Base-by-base conservation (phyloP, 1,139 yeast species). In the Diutina siamensis region DNA sequence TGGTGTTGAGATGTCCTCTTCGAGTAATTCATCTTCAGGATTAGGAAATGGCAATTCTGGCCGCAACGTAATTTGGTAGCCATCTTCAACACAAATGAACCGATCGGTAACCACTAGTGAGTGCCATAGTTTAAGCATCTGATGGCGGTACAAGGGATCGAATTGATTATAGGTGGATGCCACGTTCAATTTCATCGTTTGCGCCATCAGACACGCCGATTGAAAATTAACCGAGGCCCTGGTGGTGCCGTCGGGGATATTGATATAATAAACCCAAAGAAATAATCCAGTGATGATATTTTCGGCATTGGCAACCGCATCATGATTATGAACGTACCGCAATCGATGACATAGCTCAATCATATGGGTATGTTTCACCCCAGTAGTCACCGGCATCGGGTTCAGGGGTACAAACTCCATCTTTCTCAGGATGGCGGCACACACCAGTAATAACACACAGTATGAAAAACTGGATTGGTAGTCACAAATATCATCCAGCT, bases 131-230 rank as follows among this genome's bases (percentile, higher is more conserved):
- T 67, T 67, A 20, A 64, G 51, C 49, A 65, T 55, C 25, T 65
- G 52, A 48, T 67, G 72, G 7, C 57, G 57, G 47, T 65, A 70
- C 9, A 69, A 67, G 2, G 62, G 50, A 2, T 64, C 52, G 44
- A 57, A 60, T 15, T 51, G 46, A 3, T 44, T 44, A 50, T 64
- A 67, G 3, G 64, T 59, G 20, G 57, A 48, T 12, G 61, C 57
- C 44, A 60, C 62, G 48, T 68, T 71, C 34, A 67, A 52, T 4
- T 66, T 66, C 40, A 67, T 52, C 4, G 67, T 53, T 47, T 68
- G 72, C 10, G 71, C 70, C 42, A 62, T 57, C 8, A 71, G 57
- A 19, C 68, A 65, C 4, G 72, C 68, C 52, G 67, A 72, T 25
- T 72, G 59, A 46, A 68, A 56, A 49, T 65, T 63, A 42, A 64